Base-by-base conservation (phyloP, 768 basidiomycete species). In the Tephrocybe sp. region DNA sequence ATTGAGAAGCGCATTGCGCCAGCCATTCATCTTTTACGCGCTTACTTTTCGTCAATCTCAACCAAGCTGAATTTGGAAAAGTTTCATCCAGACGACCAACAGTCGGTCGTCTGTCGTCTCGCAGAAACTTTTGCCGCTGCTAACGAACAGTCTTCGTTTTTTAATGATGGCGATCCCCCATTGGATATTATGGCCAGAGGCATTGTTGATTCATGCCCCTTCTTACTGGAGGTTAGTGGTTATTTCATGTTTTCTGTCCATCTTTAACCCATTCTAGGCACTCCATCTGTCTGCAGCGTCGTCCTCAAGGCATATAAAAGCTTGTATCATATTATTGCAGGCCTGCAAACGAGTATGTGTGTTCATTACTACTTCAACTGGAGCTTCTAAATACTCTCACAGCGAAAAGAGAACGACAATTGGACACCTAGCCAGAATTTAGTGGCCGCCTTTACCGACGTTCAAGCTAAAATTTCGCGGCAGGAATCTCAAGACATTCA, bases 121-220 rank as follows among this genome's bases (percentile, higher is more conserved):
- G 72, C 76, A 47, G 71, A 75, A 41, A 56, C 70, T 0, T 68
- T 82, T 47, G 60, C 61, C 43, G 67, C 71, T 31, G 72, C 73
- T 54, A 66, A 71, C 37, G 54, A 61, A 25, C 61, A 60, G 6
- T 21, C 59, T 39, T 61, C 68, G 40, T 59, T 59, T 36, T 59
- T 67, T 36, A 53, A 56, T 15, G 55, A 59, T 16, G 62, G 61
- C 16, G 63, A 63, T 2, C 43, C 53, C 22, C 61, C 71, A 51
- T 53, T 72, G 40, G 46, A 60, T n/a, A 57, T 65, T 22, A 57
- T 80, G 39, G 74, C 70, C 31, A 71, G 69, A 52, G 76, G 77
- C 54, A 63, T 78, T 30, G 69, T 78, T 3, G 80, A 83, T 51
- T 75, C 79, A 7, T 74, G 70, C 33, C 69, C 76, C 5, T 68